These are phyloP conservation scores for Coemansia sp. DNA, from an alignment of 192 early-diverging fungal species.

Conservation along the genomic window DNA sequence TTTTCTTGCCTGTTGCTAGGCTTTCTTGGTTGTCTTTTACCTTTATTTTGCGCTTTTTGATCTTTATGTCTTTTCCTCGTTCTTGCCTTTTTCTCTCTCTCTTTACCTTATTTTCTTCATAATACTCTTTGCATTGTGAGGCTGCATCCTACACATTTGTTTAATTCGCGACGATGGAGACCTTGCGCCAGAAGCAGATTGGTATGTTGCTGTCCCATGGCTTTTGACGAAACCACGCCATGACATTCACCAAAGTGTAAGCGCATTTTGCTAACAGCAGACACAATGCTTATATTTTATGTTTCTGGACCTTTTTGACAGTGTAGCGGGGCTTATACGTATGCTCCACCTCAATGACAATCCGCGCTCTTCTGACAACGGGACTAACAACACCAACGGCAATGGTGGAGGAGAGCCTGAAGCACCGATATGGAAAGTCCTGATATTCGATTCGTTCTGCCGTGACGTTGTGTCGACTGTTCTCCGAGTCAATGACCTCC, in stretches of 20 bases:
- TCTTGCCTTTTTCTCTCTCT: not conserved
- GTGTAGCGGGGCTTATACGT: constrained; percentile 71
- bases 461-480: constrained; percentile 97
- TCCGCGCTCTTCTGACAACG: constrained; percentile 34
- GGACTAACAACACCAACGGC: not conserved
- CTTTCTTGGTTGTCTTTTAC: not conserved
- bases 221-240: too few relatives aligned
- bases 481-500: constrained; percentile 91
- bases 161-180: constrained; percentile 24
- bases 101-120: not conserved
- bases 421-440: constrained; percentile 89
- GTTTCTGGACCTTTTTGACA: not conserved
- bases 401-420: constrained; percentile 21
- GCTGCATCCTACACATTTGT: not conserved
- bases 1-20: not conserved
- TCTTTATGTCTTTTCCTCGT: not conserved
- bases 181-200: constrained; percentile 64
- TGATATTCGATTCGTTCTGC: constrained; percentile 91
- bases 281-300: not conserved
- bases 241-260: not conserved
- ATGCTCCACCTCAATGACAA: constrained; percentile 88
- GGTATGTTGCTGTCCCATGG: constrained; percentile 35
- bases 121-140: not conserved
- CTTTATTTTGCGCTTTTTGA: not conserved
- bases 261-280: not conserved